These are phyloP conservation scores for Paramarasmius palmivorus DNA, from an alignment of 1,284 basidiomycete species.

Conservation along the genomic window DNA sequence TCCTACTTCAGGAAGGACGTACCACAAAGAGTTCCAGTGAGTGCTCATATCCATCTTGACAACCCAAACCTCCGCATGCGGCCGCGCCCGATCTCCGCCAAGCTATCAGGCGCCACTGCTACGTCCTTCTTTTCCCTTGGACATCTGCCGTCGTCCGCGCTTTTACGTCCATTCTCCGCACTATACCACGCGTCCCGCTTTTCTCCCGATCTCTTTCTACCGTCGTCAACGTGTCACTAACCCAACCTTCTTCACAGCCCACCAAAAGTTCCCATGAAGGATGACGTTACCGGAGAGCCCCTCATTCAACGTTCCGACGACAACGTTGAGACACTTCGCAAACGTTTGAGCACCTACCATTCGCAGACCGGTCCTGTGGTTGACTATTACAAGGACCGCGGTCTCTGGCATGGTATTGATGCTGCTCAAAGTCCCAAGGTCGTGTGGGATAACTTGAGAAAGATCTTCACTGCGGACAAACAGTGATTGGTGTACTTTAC, in stretches of 20 bases:
- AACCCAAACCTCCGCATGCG: no score
- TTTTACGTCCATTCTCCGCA: no score
- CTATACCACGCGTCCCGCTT: no score
- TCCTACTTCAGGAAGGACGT: constrained; percentile 85
- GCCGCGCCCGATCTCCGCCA: no score
- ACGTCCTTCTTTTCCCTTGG: no score
- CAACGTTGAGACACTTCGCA: constrained; percentile 91
- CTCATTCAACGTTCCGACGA: constrained; percentile 92
- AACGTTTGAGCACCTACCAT: constrained; percentile 88
- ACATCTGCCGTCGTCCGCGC: neutral
- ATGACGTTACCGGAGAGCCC: constrained; percentile 95
- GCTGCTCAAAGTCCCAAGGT: constrained; percentile 90
- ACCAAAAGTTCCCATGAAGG: constrained; percentile 92
- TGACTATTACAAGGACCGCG: constrained; percentile 94
- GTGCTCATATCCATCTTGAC: constrained; percentile 32
- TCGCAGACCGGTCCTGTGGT: constrained; percentile 93
- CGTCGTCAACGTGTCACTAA: neutral
- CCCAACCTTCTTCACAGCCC: constrained; percentile 57
- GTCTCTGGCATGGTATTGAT: constrained; percentile 88
- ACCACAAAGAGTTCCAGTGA: constrained; percentile 95
- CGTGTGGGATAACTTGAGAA: constrained; percentile 85
- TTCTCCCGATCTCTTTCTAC: constrained; percentile 2
- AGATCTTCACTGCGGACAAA: constrained; percentile 48
- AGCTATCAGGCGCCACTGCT: no score
- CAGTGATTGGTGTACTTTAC: no score